Evolutionary conservation across 208 protist species (phyloP).

Genomic region (Trypanosoma melophagium): DNA sequence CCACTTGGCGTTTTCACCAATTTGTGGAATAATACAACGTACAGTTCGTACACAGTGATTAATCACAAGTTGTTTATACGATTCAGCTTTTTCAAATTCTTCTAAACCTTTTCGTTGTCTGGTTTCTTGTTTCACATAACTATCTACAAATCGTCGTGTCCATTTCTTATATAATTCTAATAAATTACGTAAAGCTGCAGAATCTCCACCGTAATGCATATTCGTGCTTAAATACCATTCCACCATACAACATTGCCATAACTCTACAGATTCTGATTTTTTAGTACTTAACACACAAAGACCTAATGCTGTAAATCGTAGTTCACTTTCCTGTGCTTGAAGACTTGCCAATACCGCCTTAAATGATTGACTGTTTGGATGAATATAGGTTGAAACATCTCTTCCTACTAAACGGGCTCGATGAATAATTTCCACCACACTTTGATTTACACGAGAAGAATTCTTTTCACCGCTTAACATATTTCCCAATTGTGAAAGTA

Average conservation of each 20-base stretch:
- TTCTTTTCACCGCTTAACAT: neutral
- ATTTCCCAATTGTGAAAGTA: slow-evolving; percentile 11
- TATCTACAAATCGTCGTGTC: slow-evolving; percentile 57
- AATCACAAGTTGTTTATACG: slow-evolving; percentile 32
- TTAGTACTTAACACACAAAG: slow-evolving; percentile 63
- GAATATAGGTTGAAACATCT: slow-evolving; percentile 55
- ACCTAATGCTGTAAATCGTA: slow-evolving; percentile 62
- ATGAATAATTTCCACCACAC: slow-evolving; percentile 73
- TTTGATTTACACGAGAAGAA: slow-evolving; percentile 47
- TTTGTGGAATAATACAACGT: slow-evolving; percentile 47
- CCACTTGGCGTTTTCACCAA: slow-evolving; percentile 35
- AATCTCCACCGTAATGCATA: slow-evolving; percentile 83
- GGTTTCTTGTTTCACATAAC: slow-evolving; percentile 25
- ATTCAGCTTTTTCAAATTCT: slow-evolving; percentile 8
- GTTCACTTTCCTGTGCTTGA: slow-evolving; percentile 57
- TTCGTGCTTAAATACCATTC: slow-evolving; percentile 78
- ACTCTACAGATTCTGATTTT: slow-evolving; percentile 53
- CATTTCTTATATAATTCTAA: slow-evolving; percentile 73
- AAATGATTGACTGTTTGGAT: slow-evolving; percentile 36
- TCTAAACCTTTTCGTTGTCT: slow-evolving; percentile 14
- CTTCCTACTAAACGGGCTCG: slow-evolving; percentile 58
- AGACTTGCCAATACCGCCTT: slow-evolving; percentile 40
- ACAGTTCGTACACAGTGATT: slow-evolving; percentile 44
- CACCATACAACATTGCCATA: slow-evolving; percentile 69
- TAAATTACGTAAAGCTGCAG: slow-evolving; percentile 61